Evolutionary conservation across 2,329 filamentous ascomycete genomes (phyloP).

Genomic region (Aschersonia sp.): DNA sequence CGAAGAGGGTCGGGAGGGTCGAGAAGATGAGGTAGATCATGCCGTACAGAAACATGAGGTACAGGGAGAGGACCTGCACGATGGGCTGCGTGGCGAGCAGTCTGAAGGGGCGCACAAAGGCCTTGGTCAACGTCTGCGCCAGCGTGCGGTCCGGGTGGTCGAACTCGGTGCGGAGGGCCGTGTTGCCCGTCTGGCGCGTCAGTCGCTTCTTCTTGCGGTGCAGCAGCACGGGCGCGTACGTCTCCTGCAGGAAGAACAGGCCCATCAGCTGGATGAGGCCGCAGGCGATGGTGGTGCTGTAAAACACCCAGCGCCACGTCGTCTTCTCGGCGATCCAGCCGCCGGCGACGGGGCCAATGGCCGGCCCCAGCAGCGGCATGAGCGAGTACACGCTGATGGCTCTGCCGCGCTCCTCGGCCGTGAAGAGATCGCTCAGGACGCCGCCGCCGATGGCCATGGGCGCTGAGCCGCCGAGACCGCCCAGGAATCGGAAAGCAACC

Average conservation of each 20-base stretch:
- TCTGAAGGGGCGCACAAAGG: conserved; percentile 48
- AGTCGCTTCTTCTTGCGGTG: conserved; percentile 40
- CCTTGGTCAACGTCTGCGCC: conserved; percentile 35
- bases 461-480: conserved; percentile 43
- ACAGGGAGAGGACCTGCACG: conserved; percentile 49
- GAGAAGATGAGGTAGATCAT: conserved; percentile 41
- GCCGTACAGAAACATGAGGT: conserved; percentile 51
- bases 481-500: conserved; percentile 46
- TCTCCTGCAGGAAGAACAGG: conserved; percentile 46
- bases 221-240: conserved; percentile 46
- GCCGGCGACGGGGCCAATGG: conserved; percentile 31
- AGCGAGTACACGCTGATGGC: conserved; percentile 51
- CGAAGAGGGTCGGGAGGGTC: conserved; percentile 39
- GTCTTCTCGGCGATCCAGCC: conserved; percentile 28
- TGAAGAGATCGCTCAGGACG: conserved; percentile 48
- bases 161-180: conserved; percentile 30
- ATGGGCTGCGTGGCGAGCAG: conserved; percentile 49
- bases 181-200: conserved; percentile 42
- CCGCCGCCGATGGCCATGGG: conserved; percentile 54
- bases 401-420: conserved; percentile 40
- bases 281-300: conserved; percentile 47
- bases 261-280: conserved; percentile 44
- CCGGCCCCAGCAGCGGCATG: conserved; percentile 43
- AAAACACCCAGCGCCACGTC: conserved; percentile 65
- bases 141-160: conserved; percentile 24